Base-by-base conservation (phyloP, 2,329 filamentous ascomycete species). In the Alternaria triticina region DNA sequence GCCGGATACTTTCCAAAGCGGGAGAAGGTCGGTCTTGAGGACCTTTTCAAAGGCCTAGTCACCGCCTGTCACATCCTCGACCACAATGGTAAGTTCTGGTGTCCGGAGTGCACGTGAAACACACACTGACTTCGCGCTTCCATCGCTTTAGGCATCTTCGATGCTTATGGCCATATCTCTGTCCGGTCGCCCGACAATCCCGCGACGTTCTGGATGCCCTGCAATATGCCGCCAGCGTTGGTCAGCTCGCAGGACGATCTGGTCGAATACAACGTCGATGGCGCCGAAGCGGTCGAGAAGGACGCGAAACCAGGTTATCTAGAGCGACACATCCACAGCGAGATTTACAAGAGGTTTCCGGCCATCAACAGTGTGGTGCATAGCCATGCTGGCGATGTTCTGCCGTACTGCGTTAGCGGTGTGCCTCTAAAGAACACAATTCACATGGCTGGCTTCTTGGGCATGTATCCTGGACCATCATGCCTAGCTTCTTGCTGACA, bases 151-250 rank as follows among this genome's bases (percentile, higher is more conserved):
- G 36, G 78, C 50, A 79, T 87, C 8, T 71, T 88, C 36, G 86
- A 87, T 61, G 85, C 83, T 1, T 88, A 85, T 68, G 85, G 86
- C 17, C 86, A 88, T 66, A 77, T 88, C 12, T 86, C 85, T 3
- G 78, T 86, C 20, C 81, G 86, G 6, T 82, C 86, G 59, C 85
- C 86, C 8, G 75, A 78, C 36, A 82, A 85, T 10, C 70, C 81
- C 1, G 72, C 80, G 3, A 83, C 81, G 0, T 84, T 84, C 72
- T 84, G 81, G 77, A 79, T 85, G 70, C 77, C 82, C 17, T 75
- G 74, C 49, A 78, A 77, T n/a, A 77, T 83, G 33, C 75, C 83
- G 1, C 82, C 83, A 5, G 82, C 82, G 0, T 70, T 84, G 4
- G 75, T 84, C 17, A 78, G 80, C 58, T 74, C 71, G 4, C 74